phyloP scores from a whole-genome alignment of 768 basidiomycete genomes.

The Trametes meyenii region DNA sequence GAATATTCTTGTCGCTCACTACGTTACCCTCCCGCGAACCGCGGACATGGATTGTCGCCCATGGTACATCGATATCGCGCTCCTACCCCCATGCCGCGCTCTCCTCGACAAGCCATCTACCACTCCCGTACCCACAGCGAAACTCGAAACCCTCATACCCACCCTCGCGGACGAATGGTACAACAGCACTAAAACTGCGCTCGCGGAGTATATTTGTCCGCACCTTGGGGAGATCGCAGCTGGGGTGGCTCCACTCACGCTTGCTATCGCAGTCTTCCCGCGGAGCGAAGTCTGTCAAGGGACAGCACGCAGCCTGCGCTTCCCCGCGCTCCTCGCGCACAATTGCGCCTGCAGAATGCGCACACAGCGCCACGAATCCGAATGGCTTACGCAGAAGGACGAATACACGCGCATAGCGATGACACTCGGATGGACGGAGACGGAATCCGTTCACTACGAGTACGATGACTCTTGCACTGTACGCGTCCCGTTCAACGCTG shows the following conservation, averaged over 20 bases:
- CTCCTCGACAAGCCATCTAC: not conserved
- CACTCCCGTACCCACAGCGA: not conserved
- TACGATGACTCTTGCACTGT: not conserved
- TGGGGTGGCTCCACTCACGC: slow-evolving; percentile 78
- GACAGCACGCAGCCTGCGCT: not conserved
- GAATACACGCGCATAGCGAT: not conserved
- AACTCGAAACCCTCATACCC: not conserved
- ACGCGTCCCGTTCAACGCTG: not conserved
- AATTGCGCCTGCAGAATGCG: not conserved
- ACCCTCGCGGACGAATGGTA: not conserved
- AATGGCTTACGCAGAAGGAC: not conserved
- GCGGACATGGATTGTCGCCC: not conserved
- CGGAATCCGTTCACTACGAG: not conserved
- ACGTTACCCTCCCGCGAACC: not conserved
- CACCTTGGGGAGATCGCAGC: slow-evolving; percentile 56
- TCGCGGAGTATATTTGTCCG: not conserved
- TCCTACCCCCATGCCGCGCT: not conserved
- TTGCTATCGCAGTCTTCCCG: slow-evolving; percentile 52
- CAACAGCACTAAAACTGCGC: not conserved
- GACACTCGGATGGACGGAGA: not conserved
- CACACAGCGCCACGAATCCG: not conserved
- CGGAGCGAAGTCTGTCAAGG: not conserved
- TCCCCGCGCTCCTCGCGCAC: not conserved
- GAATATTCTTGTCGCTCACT: not conserved
- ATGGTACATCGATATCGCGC: slow-evolving; percentile 3